phyloP scores from a whole-genome alignment of 2,329 filamentous ascomycete species.

The Ascochyta viciae-villosae region DNA sequence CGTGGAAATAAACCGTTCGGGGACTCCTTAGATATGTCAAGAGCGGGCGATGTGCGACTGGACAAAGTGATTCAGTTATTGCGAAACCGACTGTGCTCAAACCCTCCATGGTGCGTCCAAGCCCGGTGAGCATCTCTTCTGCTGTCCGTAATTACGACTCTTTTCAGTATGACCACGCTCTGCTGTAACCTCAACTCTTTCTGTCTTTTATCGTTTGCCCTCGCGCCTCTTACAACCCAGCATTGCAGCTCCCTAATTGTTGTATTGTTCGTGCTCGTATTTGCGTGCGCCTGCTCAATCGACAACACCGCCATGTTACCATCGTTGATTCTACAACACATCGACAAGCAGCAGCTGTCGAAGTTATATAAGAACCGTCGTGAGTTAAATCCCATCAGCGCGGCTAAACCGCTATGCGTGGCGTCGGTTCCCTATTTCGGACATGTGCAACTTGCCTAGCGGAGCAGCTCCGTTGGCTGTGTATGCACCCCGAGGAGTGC shows the following conservation, averaged over 20 bases:
- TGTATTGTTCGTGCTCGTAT: not conserved
- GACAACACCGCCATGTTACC: not conserved
- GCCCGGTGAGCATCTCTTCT: not conserved
- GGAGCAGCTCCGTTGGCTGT: constrained; percentile 15
- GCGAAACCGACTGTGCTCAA: not conserved
- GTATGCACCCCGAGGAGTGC: not conserved
- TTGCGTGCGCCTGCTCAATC: not conserved
- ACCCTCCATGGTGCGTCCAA: not conserved
- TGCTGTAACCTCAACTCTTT: not conserved
- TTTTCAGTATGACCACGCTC: not conserved
- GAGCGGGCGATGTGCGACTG: not conserved
- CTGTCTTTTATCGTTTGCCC: not conserved
- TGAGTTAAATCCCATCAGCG: not conserved
- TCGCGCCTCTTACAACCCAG: not conserved
- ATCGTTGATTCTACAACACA: not conserved
- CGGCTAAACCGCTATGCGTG: constrained; percentile 5
- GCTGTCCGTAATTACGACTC: not conserved
- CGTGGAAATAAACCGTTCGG: not conserved
- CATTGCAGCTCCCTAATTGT: not conserved
- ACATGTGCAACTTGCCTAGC: not conserved
- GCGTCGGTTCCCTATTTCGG: constrained; percentile 10
- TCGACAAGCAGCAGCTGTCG: not conserved
- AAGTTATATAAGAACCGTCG: not conserved
- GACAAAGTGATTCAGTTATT: not conserved
- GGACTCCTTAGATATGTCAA: not conserved